Base-by-base conservation (phyloP, 257 asterid genomes). In the Perilla frutescens region DNA sequence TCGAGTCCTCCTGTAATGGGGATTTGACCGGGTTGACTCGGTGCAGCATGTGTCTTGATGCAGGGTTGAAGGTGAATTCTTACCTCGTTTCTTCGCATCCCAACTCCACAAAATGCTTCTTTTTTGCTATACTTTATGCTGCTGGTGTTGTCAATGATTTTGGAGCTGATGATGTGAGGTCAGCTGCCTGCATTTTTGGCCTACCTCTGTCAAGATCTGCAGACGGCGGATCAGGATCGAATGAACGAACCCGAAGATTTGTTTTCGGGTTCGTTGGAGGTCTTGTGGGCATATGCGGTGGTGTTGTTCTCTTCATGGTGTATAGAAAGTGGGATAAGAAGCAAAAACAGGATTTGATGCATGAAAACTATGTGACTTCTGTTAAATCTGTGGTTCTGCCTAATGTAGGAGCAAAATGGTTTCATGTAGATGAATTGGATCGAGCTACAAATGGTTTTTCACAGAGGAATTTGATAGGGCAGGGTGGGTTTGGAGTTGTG, bases 341-440 rank as follows among this genome's bases (percentile, higher is more conserved):
- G 76, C 78, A 59, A 66, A 69, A 59, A 39, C 82, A 77, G 37
- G 62, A 78, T 40, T 62, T 63, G 34, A 37, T 83, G 34, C 89
- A 85, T 44, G 86, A 84, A 39, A 57, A 47, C 8, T 88, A 85
- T 51, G 87, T 85, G 0, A 34, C 34, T 12, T 79, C 86, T 11
- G 79, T 85, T 1, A 84, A 68, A 66, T 78, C 89, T 9, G 66
- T 68, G 60, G 82, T 87, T 58, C 37, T 77, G 65, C 89, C 90
- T 0, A 84, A 86, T 70, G 70, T 78, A 7, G 86, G 89, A n/a
- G 89, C 90, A 5, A 85, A 77, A 55, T 88, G 90, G 90, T 88
- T 88, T 62, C 57, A 70, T 14, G 9, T 80, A 11, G 41, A 62
- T 9, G 93, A 88, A 63, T 65, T 88, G 56, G 90, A 84, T 53